Evolutionary conservation across 2,329 filamentous ascomycete species (phyloP), one percentile per base, ranked within the genome.

Genomic region (Pleomassaria siparia): DNA sequence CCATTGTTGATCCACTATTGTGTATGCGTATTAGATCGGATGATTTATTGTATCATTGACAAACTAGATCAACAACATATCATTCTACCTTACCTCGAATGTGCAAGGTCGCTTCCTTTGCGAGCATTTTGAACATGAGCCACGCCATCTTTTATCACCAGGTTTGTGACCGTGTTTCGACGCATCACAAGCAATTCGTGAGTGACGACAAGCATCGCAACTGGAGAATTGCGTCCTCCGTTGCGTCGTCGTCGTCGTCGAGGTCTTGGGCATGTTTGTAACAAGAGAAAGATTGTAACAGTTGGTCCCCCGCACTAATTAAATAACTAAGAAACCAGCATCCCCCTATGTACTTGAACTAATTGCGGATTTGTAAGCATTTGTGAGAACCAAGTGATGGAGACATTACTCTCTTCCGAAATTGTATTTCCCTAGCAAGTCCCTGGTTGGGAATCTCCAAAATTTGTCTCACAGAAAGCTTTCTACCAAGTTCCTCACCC

Each of bases 401-500:
- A 26, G 7, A 26, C 29, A 11, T n/a, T 10, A 11, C 29, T 32
- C 29, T 32, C 15, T 15, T 5, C n/a, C 29, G 9, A 32, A 32
- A 10, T 32, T n/a, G 15, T 32, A 32, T 32, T 11, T 9, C 29
- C 9, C 6, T 32, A 5, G 42, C 18, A 47, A 47, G n/a, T n/a
- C n/a, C n/a, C n/a, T n/a, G n/a, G n/a, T n/a, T n/a, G n/a, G n/a
- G n/a, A n/a, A n/a, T n/a, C n/a, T n/a, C n/a, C n/a, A n/a, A n/a
- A n/a, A n/a, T n/a, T n/a, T n/a, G n/a, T n/a, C n/a, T 32, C n/a
- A 46, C 18, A 47, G 43, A 15, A 43, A 43, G 24, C 40, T 43
- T 26, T 26, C 56, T 4, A 71, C 56, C 32, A 69, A 44, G 21
- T 53, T 55, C 47, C 62, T 57, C 12, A 71, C 26, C 40, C 66